These are phyloP conservation scores for Cryptococcus jaspeensis DNA, from an alignment of 1,284 basidiomycete genomes.

Conservation along the genomic window DNA sequence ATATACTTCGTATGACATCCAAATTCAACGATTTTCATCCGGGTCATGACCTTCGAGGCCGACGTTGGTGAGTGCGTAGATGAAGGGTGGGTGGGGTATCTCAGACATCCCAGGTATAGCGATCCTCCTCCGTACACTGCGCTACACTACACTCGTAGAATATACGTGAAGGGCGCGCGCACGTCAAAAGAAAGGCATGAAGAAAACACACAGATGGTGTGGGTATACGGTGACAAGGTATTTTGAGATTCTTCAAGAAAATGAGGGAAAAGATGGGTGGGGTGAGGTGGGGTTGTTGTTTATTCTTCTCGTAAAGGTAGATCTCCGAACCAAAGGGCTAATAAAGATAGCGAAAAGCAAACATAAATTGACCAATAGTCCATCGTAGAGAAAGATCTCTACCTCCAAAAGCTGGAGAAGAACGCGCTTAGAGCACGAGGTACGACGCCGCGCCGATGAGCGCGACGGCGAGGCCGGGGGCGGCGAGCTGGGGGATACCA, in stretches of 20 bases:
- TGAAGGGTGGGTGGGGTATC: too few relatives aligned
- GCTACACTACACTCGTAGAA: neutral
- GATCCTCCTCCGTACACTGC: neutral
- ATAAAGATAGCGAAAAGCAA: neutral
- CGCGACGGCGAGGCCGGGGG: constrained; percentile 23
- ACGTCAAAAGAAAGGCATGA: neutral
- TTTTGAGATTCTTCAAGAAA: neutral
- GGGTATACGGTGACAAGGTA: neutral
- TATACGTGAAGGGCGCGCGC: neutral
- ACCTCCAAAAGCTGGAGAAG: neutral
- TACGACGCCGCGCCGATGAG: constrained; percentile 26
- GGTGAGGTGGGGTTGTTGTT: neutral
- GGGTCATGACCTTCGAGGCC: too few relatives aligned
- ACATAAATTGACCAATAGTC: neutral
- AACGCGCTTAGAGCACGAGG: constrained; percentile 24
- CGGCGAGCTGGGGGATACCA: constrained; percentile 14
- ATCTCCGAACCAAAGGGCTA: neutral
- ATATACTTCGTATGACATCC: too few relatives aligned
- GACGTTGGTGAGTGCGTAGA: too few relatives aligned
- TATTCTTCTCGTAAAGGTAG: neutral
- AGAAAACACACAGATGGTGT: neutral
- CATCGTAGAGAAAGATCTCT: too few relatives aligned
- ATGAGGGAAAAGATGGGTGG: neutral
- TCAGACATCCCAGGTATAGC: neutral
- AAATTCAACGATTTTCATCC: too few relatives aligned